phyloP scores from a whole-genome alignment of 352 stramenopile species.

The Blastocystis sp. region DNA sequence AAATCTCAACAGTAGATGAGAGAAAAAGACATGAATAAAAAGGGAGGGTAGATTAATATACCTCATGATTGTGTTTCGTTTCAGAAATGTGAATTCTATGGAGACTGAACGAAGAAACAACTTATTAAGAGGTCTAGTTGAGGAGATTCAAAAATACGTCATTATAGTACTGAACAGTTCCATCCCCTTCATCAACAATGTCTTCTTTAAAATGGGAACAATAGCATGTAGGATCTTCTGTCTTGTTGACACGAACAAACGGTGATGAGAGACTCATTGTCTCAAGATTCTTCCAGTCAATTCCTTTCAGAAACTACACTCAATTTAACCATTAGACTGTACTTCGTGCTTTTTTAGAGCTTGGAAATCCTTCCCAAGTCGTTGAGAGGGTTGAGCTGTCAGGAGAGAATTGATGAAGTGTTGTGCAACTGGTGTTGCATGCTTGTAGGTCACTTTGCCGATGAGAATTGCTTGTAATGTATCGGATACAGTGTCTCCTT shows the following conservation, averaged over 20 bases:
- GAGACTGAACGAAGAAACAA: no score
- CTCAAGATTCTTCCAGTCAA: neutral
- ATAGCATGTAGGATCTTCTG: conserved; percentile 21
- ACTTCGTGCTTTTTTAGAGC: neutral
- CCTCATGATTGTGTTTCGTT: neutral
- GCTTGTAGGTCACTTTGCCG: conserved; percentile 30
- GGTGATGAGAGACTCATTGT: neutral
- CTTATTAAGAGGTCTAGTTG: neutral
- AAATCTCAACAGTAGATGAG: no score
- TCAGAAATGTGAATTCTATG: no score
- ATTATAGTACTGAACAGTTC: neutral
- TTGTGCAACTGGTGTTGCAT: conserved; percentile 10
- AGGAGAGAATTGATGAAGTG: conserved; percentile 17
- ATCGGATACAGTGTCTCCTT: conserved; percentile 4
- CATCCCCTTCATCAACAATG: conserved; percentile 29
- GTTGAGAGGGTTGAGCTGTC: neutral
- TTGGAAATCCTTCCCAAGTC: neutral
- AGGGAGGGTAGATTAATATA: neutral
- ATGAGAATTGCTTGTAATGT: conserved; percentile 33
- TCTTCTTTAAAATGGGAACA: conserved; percentile 41
- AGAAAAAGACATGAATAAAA: no score
- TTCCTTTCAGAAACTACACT: conserved; percentile 14
- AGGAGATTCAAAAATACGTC: neutral
- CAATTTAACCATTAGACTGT: neutral
- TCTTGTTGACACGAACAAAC: neutral